Evolutionary conservation across 78 protist genomes (phyloP).

Genomic region (Dictyostelium intermedium): DNA sequence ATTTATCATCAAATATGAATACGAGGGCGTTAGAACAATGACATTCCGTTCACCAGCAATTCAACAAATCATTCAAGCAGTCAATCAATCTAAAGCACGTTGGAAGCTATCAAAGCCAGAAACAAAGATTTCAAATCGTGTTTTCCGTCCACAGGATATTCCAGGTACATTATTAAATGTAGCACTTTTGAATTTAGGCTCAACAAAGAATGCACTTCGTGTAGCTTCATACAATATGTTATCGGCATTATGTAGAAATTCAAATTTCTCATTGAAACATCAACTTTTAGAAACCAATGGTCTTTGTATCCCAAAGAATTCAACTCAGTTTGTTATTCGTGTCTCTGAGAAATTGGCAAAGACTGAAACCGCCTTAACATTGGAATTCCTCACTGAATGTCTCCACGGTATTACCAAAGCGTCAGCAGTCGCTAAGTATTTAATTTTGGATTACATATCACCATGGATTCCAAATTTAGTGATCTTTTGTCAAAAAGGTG

Average conservation of each 20-base stretch:
- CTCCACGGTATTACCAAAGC: constrained; percentile 34
- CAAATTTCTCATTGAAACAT: constrained; percentile 40
- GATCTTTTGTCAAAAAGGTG: constrained; percentile 19
- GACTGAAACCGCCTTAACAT: constrained; percentile 62
- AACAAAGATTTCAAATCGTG: neutral
- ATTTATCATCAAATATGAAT: constrained; percentile 60
- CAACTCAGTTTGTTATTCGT: constrained; percentile 60
- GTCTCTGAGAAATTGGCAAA: constrained; percentile 47
- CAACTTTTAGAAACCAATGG: constrained; percentile 79
- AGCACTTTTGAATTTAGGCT: constrained; percentile 83
- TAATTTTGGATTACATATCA: constrained; percentile 77
- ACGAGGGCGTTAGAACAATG: constrained; percentile 35
- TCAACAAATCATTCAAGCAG: constrained; percentile 38
- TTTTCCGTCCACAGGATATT: constrained; percentile 80
- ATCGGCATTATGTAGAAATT: constrained; percentile 50
- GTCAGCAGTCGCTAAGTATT: constrained; percentile 68
- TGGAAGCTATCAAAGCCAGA: constrained; percentile 62
- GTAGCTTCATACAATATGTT: constrained; percentile 82
- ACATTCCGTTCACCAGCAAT: neutral
- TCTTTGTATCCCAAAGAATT: constrained; percentile 78
- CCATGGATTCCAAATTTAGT: constrained; percentile 85
- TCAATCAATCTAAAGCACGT: constrained; percentile 31
- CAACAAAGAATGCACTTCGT: constrained; percentile 54
- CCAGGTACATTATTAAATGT: constrained; percentile 88
- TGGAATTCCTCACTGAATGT: constrained; percentile 76